A percentile compares a stretch with the other conserved stretches of the same genome.
These are phyloP conservation scores for Rhododendron molle DNA, from an alignment of 148 eudicot species.

Conservation along the genomic window DNA sequence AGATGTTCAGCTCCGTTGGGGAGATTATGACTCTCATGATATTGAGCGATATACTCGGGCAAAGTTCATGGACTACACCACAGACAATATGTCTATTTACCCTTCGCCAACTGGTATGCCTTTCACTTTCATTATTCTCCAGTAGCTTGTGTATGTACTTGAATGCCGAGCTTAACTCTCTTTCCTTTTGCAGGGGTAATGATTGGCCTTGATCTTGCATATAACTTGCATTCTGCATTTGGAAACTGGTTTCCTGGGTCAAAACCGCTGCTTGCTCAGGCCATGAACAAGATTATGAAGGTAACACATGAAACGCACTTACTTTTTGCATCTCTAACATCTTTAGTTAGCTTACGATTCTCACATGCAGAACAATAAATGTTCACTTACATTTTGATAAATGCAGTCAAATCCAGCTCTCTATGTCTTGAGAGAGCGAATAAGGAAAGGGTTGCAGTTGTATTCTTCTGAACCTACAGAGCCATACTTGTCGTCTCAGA, in stretches of 20 bases:
- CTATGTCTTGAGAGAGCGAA: conserved; percentile 93
- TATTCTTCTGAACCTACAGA: conserved; percentile 99
- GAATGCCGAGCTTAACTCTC: background rate
- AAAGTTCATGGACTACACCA: conserved; percentile 97
- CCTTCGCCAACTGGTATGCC: conserved; percentile 82
- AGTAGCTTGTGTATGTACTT: background rate
- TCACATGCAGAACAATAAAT: background rate
- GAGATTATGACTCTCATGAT: conserved; percentile 99
- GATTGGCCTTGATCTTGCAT: conserved; percentile 97
- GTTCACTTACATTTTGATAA: background rate
- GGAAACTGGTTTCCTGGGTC: conserved; percentile 99
- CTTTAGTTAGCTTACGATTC: background rate
- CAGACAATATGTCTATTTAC: conserved; percentile 98
- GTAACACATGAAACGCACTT: conserved; percentile 24
- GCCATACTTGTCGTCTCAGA: conserved; percentile 95
- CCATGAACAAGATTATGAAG: conserved; percentile 99
- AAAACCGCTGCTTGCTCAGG: conserved; percentile 93
- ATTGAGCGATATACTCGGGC: conserved; percentile 98
- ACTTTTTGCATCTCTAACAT: background rate
- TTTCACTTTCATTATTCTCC: background rate
- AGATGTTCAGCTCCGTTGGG: conserved; percentile 99
- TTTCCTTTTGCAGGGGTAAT: conserved; percentile 58
- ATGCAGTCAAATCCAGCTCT: conserved; percentile 97
- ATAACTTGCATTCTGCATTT: conserved; percentile 98
- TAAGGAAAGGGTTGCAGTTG: conserved; percentile 94